These are phyloP conservation scores for Eucalyptus sp. DNA, from an alignment of 345 rosid species.

Conservation along the genomic window DNA sequence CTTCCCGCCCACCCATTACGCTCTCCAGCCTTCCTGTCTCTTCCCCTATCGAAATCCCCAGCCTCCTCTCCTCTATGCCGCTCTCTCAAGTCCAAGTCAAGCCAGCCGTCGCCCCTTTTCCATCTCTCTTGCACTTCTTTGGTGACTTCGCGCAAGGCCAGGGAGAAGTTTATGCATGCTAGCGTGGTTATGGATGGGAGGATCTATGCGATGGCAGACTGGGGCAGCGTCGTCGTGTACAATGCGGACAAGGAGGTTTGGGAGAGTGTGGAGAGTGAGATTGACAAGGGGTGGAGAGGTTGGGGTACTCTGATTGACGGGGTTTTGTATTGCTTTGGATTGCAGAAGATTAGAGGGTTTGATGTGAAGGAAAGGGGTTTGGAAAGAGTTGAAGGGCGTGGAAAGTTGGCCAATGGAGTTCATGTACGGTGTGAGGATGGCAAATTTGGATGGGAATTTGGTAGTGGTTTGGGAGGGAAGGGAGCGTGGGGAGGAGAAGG, in stretches of 20 bases:
- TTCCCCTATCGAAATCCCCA: background rate
- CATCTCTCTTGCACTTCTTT: background rate
- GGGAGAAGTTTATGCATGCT: conserved; percentile 88
- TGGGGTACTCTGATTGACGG: conserved; percentile 62
- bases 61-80: background rate
- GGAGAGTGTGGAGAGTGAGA: conserved; percentile 42
- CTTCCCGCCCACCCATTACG: background rate
- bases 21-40: background rate
- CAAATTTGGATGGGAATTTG: conserved; percentile 71
- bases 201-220: conserved; percentile 64
- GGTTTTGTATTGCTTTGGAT: conserved; percentile 57
- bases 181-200: conserved; percentile 50
- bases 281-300: conserved; percentile 79
- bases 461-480: conserved; percentile 72
- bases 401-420: conserved; percentile 49
- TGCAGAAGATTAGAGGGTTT: conserved; percentile 58
- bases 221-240: conserved; percentile 58
- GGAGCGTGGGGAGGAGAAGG: conserved; percentile 31
- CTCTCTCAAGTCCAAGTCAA: background rate
- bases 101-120: background rate
- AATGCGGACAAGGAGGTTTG: conserved; percentile 36
- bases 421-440: conserved; percentile 65
- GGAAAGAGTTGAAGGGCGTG: conserved; percentile 57
- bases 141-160: rapidly evolving
- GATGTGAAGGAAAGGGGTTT: conserved; percentile 25